A percentile compares a stretch with the other conserved stretches of the same genome.
These are phyloP conservation scores for Colletotrichum magnum DNA, from an alignment of 2,329 filamentous ascomycete species.

Conservation along the genomic window DNA sequence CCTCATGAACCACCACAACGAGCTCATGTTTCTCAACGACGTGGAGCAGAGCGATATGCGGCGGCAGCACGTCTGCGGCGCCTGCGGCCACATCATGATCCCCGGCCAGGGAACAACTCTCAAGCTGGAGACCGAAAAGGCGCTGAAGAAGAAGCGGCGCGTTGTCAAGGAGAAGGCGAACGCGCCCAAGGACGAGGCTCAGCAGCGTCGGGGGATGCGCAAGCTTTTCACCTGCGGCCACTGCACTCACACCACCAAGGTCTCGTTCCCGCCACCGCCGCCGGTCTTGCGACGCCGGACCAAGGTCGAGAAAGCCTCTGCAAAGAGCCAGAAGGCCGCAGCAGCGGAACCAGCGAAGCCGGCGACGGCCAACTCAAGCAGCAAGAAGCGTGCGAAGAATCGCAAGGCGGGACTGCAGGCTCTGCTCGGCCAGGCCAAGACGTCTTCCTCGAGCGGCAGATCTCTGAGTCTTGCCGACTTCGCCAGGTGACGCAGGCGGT, in stretches of 20 bases:
- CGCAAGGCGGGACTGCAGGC: slow-evolving; percentile 77
- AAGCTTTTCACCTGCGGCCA: slow-evolving; percentile 38
- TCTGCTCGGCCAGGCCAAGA: slow-evolving; percentile 68
- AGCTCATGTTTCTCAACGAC: slow-evolving; percentile 63
- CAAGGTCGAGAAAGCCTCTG: slow-evolving; percentile 44
- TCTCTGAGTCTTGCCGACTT: slow-evolving; percentile 67
- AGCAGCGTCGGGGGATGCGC: slow-evolving; percentile 21
- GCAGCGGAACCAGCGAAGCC: slow-evolving; percentile 41
- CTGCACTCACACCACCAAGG: slow-evolving; percentile 32
- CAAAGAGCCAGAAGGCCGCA: slow-evolving; percentile 15
- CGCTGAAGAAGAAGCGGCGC: slow-evolving; percentile 63
- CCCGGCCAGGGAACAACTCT: slow-evolving; percentile 61
- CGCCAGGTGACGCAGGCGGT: slow-evolving; percentile 61
- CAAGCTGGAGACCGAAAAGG: slow-evolving; percentile 53
- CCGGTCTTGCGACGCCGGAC: slow-evolving; percentile 40
- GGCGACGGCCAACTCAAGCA: slow-evolving; percentile 66
- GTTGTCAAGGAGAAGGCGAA: slow-evolving; percentile 4
- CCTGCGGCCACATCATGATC: slow-evolving; percentile 74
- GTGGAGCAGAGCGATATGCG: slow-evolving; percentile 62
- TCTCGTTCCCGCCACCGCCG: slow-evolving; percentile 34
- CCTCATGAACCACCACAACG: slow-evolving; percentile 68
- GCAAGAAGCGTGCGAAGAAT: slow-evolving; percentile 76
- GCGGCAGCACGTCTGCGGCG: slow-evolving; percentile 68
- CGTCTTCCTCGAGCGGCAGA: slow-evolving; percentile 51
- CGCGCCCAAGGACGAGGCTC: slow-evolving; percentile 2